Evolutionary conservation across 2,329 filamentous ascomycete species (phyloP).

Genomic region (Neurospora sp.): DNA sequence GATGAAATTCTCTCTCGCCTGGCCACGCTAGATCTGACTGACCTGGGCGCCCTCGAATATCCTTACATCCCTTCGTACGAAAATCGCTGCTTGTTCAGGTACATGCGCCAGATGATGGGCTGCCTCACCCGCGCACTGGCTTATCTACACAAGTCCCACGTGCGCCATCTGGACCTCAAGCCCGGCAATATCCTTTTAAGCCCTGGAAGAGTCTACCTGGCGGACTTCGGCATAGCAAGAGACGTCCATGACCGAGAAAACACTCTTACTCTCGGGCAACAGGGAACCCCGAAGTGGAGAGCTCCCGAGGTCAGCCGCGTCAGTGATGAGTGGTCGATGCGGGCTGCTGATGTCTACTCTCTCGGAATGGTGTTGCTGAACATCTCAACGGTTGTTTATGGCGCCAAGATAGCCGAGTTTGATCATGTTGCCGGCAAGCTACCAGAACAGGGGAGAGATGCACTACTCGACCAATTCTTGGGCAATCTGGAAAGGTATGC

Average conservation of each 20-base stretch:
- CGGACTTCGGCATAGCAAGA: conserved; percentile 39
- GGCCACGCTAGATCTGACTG: conserved; percentile 27
- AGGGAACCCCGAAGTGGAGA: conserved; percentile 34
- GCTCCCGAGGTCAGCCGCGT: conserved; percentile 33
- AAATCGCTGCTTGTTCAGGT: conserved; percentile 27
- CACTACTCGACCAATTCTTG: conserved; percentile 27
- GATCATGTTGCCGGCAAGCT: conserved; percentile 26
- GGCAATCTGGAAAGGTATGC: conserved; percentile 26
- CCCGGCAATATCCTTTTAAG: conserved; percentile 38
- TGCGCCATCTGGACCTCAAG: conserved; percentile 39
- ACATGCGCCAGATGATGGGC: conserved; percentile 32
- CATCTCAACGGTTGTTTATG: conserved; percentile 34
- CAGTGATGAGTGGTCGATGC: conserved; percentile 32
- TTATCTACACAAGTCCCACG: conserved; percentile 31
- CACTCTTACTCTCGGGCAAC: conserved; percentile 32
- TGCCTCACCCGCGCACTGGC: conserved; percentile 35
- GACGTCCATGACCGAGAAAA: conserved; percentile 36
- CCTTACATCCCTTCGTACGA: not conserved
- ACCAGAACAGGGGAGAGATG: conserved; percentile 19
- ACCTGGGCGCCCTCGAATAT: conserved; percentile 27
- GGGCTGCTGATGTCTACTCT: conserved; percentile 38
- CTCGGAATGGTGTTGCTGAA: conserved; percentile 36
- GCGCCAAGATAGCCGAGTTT: conserved; percentile 28
- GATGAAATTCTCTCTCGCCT: conserved; percentile 32
- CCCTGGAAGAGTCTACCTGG: conserved; percentile 35